Evolutionary conservation across 2,329 filamentous ascomycete genomes (phyloP).

Genomic region (Fusarium siculi): DNA sequence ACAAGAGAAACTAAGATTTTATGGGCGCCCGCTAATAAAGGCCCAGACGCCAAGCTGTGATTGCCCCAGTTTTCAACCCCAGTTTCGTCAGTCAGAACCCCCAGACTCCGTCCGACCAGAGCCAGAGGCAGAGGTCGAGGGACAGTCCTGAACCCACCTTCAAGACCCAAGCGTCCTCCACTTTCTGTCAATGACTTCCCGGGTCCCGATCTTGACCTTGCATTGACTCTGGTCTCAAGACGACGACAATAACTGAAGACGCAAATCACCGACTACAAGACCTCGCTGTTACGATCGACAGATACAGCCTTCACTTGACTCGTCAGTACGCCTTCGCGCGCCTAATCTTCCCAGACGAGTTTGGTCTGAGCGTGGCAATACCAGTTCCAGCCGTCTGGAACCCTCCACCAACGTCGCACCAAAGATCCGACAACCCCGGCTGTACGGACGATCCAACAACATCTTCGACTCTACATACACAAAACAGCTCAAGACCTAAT

Average conservation of each 20-base stretch:
- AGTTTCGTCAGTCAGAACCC: slow-evolving; percentile 21
- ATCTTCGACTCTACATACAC: background rate
- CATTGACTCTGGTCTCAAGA: slow-evolving; percentile 14
- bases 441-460: slow-evolving; percentile 4
- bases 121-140: background rate
- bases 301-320: background rate
- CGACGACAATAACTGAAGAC: slow-evolving; percentile 18
- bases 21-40: slow-evolving; percentile 6
- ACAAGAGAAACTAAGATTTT: background rate
- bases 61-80: slow-evolving; percentile 38
- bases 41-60: slow-evolving; percentile 14
- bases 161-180: slow-evolving; percentile 27
- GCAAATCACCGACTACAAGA: background rate
- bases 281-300: no score
- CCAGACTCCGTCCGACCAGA: background rate
- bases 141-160: slow-evolving; percentile 11
- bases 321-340: background rate
- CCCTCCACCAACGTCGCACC: slow-evolving; percentile 25
- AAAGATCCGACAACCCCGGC: slow-evolving; percentile 20
- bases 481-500: background rate
- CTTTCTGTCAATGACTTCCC: slow-evolving; percentile 23
- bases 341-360: background rate
- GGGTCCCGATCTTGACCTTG: slow-evolving; percentile 7
- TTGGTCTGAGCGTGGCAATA: background rate
- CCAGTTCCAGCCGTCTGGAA: slow-evolving; percentile 21